Conservation (phyloP, 345 rosid species). For the Gossypioides kirkii region DNA sequence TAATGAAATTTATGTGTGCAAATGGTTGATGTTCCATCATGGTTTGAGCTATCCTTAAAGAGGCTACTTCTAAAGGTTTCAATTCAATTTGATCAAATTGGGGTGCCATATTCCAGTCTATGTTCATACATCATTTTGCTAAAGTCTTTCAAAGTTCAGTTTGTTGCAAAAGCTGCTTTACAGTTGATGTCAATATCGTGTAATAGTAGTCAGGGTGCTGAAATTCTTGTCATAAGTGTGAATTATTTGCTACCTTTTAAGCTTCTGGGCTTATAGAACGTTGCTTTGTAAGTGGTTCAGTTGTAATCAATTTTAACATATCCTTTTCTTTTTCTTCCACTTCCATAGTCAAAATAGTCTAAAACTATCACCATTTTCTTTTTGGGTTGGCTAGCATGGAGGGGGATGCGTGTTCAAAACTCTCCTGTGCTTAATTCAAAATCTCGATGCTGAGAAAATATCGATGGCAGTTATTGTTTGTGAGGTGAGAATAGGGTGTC, state of each 20-base stretch:
- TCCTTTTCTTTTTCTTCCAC: background rate
- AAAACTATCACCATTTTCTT: background rate
- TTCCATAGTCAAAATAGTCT: background rate
- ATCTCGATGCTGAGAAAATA: constrained; percentile 39
- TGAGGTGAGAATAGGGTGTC: constrained; percentile 38
- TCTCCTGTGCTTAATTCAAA: constrained; percentile 35
- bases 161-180: background rate
- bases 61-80: background rate
- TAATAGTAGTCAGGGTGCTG: background rate
- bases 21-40: background rate
- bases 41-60: background rate
- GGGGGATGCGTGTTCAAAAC: constrained; percentile 54
- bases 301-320: background rate
- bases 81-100: background rate
- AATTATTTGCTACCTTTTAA: background rate
- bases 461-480: constrained; percentile 38
- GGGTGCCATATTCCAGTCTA: background rate
- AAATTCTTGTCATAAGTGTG: background rate
- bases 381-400: constrained; percentile 43
- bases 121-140: background rate
- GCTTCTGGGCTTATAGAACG: background rate
- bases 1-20: background rate
- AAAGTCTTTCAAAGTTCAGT: background rate
- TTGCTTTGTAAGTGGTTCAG: background rate
- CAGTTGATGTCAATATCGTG: background rate